Percentiles rank a stretch among this genome's conserved stretches.
These are phyloP conservation scores for Plasmodium malariae DNA, from an alignment of 169 alveolate genomes.

Conservation along the genomic window DNA sequence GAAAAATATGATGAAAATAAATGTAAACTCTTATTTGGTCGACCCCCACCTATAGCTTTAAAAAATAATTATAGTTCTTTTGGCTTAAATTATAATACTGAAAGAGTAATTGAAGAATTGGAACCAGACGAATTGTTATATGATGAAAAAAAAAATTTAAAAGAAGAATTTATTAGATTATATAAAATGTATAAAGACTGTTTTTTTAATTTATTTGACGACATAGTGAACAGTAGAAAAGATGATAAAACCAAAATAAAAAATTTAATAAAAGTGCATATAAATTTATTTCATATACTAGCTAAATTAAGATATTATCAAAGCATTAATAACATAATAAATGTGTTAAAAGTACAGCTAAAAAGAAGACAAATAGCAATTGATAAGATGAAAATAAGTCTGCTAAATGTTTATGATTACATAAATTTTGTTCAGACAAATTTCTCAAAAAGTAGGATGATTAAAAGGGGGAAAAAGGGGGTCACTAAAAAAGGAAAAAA, in stretches of 20 bases:
- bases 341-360: slow-evolving; percentile 79
- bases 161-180: slow-evolving; percentile 78
- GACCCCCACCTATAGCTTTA: slow-evolving; percentile 81
- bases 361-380: slow-evolving; percentile 81
- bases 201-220: slow-evolving; percentile 74
- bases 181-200: slow-evolving; percentile 80
- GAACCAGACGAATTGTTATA: slow-evolving; percentile 78
- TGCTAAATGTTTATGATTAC: slow-evolving; percentile 22
- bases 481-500: slow-evolving; percentile 15
- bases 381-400: slow-evolving; percentile 83
- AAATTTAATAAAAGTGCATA: slow-evolving; percentile 55
- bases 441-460: slow-evolving; percentile 8
- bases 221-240: slow-evolving; percentile 10
- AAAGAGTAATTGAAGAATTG: slow-evolving; percentile 78
- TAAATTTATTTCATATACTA: slow-evolving; percentile 82
- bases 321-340: slow-evolving; percentile 79
- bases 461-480: slow-evolving; percentile 25
- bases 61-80: slow-evolving; percentile 77
- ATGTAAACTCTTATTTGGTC: slow-evolving; percentile 51
- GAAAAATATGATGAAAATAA: not conserved
- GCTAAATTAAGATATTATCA: slow-evolving; percentile 76
- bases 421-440: slow-evolving; percentile 70
- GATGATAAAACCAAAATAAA: slow-evolving; percentile 34
- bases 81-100: slow-evolving; percentile 78
- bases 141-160: slow-evolving; percentile 58